A percentile compares a stretch with the other conserved stretches of the same genome.
Evolutionary conservation across 176 grass and related monocot genomes (phyloP).

Genomic region (Echinochloa phyllopogon): DNA sequence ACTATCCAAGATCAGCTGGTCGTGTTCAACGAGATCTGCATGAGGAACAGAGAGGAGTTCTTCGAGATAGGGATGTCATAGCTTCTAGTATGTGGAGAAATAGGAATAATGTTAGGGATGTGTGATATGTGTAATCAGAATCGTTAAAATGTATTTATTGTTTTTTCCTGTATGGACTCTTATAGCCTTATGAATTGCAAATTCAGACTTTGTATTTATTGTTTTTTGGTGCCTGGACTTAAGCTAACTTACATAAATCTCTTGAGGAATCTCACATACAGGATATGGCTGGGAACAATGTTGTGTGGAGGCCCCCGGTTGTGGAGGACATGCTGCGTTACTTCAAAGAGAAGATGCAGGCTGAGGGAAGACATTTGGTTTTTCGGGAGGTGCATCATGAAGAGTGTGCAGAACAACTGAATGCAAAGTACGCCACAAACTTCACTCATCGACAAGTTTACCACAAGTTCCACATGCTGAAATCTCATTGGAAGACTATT

Average conservation of each 20-base stretch:
- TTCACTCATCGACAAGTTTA: no score
- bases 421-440: no score
- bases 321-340: background rate
- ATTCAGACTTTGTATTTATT: no score
- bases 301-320: background rate
- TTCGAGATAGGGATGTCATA: background rate
- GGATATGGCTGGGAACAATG: slow-evolving; percentile 1
- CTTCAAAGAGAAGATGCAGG: slow-evolving; percentile 14
- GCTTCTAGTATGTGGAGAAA: background rate
- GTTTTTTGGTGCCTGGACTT: no score
- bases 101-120: slow-evolving; percentile 8
- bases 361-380: no score
- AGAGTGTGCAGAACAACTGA: no score
- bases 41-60: background rate
- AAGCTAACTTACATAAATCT: no score
- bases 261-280: background rate
- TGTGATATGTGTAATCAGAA: background rate
- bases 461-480: no score
- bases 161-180: background rate
- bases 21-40: background rate
- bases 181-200: background rate
- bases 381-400: no score
- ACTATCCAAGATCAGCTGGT: no score
- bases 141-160: background rate
- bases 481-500: no score